Conservation (phyloP, 805 yeast genomes). For the Kuraishia ogatae region DNA sequence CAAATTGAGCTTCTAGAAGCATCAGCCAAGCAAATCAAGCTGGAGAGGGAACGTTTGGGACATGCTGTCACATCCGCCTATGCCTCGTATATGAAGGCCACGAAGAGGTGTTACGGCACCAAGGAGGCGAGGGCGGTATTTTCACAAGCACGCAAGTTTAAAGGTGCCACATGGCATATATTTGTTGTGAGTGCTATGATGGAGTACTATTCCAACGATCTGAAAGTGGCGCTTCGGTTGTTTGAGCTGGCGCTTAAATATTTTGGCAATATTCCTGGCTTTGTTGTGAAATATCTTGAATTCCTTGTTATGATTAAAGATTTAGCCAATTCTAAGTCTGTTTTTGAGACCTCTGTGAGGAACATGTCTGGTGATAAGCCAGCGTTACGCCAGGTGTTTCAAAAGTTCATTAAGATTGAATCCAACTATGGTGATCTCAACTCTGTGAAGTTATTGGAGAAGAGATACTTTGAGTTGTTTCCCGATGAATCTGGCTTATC, state of each 20-base stretch:
- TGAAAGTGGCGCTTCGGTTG: constrained; percentile 63
- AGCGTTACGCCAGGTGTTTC: constrained; percentile 38
- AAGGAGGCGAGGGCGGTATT: constrained; percentile 65
- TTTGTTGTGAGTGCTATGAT: constrained; percentile 76
- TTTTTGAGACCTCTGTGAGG: constrained; percentile 71
- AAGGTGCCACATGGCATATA: constrained; percentile 61
- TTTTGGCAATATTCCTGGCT: constrained; percentile 43
- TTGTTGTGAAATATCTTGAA: constrained; percentile 59
- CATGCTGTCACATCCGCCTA: constrained; percentile 55
- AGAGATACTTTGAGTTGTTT: constrained; percentile 55
- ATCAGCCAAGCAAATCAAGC: constrained; percentile 13
- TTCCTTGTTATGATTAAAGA: constrained; percentile 63
- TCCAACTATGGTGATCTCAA: constrained; percentile 60
- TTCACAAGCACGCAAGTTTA: constrained; percentile 56
- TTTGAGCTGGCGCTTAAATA: constrained; percentile 71
- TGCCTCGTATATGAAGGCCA: constrained; percentile 60
- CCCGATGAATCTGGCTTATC: constrained; percentile 44
- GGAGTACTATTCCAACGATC: constrained; percentile 63
- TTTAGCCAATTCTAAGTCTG: constrained; percentile 63
- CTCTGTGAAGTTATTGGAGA: constrained; percentile 58
- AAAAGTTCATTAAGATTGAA: constrained; percentile 59
- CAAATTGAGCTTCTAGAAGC: background rate
- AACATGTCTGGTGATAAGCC: constrained; percentile 33
- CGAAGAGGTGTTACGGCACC: constrained; percentile 41
- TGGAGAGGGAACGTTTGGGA: constrained; percentile 9